These are phyloP conservation scores for Pseudogymnoascus verrucosus DNA, from an alignment of 2,329 filamentous ascomycete species.

Conservation along the genomic window DNA sequence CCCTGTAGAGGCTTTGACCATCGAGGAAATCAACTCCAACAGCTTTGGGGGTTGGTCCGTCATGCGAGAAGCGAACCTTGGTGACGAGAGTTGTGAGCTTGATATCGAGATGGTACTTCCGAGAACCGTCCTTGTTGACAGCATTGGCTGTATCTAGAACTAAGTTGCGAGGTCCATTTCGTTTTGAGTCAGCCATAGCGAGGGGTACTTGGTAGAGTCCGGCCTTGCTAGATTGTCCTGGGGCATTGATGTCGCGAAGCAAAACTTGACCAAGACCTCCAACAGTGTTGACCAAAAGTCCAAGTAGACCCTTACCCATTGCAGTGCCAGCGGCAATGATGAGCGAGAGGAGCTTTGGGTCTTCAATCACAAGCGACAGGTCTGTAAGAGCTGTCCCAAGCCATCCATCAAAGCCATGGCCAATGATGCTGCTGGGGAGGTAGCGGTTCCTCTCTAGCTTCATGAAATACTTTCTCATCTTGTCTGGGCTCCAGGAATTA, in stretches of 20 bases:
- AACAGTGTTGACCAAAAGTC: conserved; percentile 9
- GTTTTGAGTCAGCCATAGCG: conserved; percentile 13
- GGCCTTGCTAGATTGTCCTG: conserved; percentile 15
- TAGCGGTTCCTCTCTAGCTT: conserved; percentile 12
- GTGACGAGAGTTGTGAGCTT: conserved; percentile 29
- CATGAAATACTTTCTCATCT: conserved; percentile 13
- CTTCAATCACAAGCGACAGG: conserved; percentile 13
- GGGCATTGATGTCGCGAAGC: conserved; percentile 16
- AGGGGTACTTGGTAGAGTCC: conserved; percentile 21
- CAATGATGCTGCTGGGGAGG: conserved; percentile 12
- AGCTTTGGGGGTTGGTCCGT: conserved; percentile 27
- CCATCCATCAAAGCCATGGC: conserved; percentile 17
- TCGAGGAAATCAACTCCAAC: conserved; percentile 36
- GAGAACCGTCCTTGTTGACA: conserved; percentile 16
- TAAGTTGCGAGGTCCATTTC: conserved; percentile 21
- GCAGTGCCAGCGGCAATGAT: conserved; percentile 15
- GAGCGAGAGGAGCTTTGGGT: conserved; percentile 14
- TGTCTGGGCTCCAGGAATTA: conserved; percentile 11
- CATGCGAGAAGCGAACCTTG: conserved; percentile 32
- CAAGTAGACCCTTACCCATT: conserved; percentile 13
- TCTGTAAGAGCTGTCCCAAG: conserved; percentile 19
- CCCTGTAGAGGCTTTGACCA: conserved; percentile 35
- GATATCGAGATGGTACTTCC: conserved; percentile 19
- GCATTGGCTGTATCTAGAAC: conserved; percentile 19
- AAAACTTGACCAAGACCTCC: conserved; percentile 13